Percentiles rank a stretch among this genome's conserved stretches.
These are phyloP conservation scores for Alternaria arborescens DNA, from an alignment of 2,329 filamentous ascomycete species.

Conservation along the genomic window DNA sequence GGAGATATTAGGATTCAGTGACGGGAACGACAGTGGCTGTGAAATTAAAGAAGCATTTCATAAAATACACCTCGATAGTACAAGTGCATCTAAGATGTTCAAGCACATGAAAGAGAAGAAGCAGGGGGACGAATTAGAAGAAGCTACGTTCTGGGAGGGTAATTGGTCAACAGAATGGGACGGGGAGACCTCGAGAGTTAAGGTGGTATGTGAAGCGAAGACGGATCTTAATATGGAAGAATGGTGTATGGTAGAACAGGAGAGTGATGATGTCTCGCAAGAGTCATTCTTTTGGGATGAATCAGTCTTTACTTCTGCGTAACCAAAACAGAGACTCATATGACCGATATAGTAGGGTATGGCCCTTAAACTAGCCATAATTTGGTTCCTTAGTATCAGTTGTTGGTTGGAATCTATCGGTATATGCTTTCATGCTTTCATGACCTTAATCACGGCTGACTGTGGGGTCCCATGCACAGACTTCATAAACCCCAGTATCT, in stretches of 20 bases:
- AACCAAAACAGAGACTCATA: not conserved
- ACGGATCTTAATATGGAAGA: not conserved
- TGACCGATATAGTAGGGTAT: not conserved
- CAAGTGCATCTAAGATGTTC: conserved; percentile 19
- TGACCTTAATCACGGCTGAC: conserved; percentile 47
- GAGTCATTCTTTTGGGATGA: not conserved
- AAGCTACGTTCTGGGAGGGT: conserved; percentile 19
- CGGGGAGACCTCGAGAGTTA: not conserved
- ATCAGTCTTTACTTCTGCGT: not conserved
- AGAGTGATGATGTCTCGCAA: not conserved
- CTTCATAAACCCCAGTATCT: conserved; percentile 64
- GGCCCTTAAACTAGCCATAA: not conserved
- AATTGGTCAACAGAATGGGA: conserved; percentile 16
- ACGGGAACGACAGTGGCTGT: conserved; percentile 6
- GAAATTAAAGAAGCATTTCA: conserved; percentile 16
- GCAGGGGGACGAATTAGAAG: conserved; percentile 5
- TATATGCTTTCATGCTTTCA: not conserved
- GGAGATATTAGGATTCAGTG: not conserved
- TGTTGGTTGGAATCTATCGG: no score
- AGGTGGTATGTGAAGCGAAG: conserved; percentile 17
- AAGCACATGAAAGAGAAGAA: conserved; percentile 17
- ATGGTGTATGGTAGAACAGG: conserved; percentile 2
- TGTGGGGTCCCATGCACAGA: conserved; percentile 68
- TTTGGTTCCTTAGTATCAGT: not conserved
- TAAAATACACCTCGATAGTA: conserved; percentile 10